These are phyloP conservation scores for Insectozyma bohioensis DNA, from an alignment of 1,139 yeast species.

Conservation along the genomic window DNA sequence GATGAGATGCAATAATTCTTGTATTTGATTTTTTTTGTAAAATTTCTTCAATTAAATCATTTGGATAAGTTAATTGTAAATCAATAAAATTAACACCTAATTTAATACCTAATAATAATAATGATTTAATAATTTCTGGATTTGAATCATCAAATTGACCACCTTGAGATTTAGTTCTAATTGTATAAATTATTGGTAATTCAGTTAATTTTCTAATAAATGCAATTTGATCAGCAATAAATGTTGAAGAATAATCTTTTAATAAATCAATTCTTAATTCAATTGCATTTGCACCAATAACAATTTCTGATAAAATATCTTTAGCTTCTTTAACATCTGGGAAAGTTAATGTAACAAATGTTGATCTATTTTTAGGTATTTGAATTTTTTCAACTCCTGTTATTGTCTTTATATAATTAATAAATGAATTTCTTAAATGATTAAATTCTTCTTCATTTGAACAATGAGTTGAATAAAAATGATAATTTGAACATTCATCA, in stretches of 20 bases:
- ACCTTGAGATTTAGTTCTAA: conserved; percentile 79
- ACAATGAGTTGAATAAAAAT: conserved; percentile 78
- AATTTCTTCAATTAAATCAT: conserved; percentile 28
- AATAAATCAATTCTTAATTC: conserved; percentile 81
- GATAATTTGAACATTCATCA: conserved; percentile 73
- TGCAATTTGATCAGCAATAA: conserved; percentile 75
- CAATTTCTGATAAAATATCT: conserved; percentile 49
- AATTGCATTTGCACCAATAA: conserved; percentile 73
- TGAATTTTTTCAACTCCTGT: conserved; percentile 52
- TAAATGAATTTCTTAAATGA: conserved; percentile 59
- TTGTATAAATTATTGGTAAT: conserved; percentile 79
- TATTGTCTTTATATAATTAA: conserved; percentile 56
- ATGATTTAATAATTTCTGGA: conserved; percentile 48
- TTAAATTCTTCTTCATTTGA: conserved; percentile 52
- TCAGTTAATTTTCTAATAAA: conserved; percentile 58
- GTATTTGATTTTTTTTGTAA: conserved; percentile 52
- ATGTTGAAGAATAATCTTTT: conserved; percentile 46
- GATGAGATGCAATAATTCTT: conserved; percentile 78
- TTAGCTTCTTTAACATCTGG: conserved; percentile 49
- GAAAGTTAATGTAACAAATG: conserved; percentile 71
- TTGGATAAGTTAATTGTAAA: conserved; percentile 48
- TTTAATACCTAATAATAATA: conserved; percentile 65
- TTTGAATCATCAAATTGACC: conserved; percentile 65
- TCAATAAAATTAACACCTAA: conserved; percentile 61
- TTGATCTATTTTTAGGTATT: conserved; percentile 58